Conservation (phyloP, 495 filamentous ascomycete species). For the Chlorociboria aeruginascens region DNA sequence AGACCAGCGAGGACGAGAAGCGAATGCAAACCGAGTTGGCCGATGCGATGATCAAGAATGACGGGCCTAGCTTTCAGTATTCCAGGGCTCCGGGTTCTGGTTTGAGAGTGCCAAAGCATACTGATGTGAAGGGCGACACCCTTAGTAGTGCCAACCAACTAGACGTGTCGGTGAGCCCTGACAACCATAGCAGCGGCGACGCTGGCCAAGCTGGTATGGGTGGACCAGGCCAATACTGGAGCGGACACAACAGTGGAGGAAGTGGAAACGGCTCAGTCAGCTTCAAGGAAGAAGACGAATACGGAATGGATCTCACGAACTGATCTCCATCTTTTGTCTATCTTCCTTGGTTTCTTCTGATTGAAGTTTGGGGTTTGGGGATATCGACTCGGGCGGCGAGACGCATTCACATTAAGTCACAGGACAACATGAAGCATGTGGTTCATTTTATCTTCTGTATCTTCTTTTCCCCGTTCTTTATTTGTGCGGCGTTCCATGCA, state of each 20-base stretch:
- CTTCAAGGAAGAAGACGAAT: conserved; percentile 91
- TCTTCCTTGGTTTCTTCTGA: neutral
- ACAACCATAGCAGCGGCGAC: conserved; percentile 45
- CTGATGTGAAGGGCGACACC: conserved; percentile 76
- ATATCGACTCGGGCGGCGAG: too few relatives aligned
- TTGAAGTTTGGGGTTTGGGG: too few relatives aligned
- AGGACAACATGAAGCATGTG: too few relatives aligned
- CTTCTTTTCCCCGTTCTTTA: conserved; percentile 18
- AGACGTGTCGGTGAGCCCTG: conserved; percentile 56
- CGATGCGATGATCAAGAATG: conserved; percentile 71
- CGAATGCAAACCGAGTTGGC: conserved; percentile 89
- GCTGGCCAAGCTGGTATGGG: conserved; percentile 35
- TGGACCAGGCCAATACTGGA: conserved; percentile 56
- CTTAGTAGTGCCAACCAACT: conserved; percentile 33
- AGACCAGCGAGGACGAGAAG: conserved; percentile 81
- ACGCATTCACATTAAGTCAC: too few relatives aligned
- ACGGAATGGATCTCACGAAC: conserved; percentile 62
- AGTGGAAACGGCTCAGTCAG: conserved; percentile 38
- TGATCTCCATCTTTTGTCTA: conserved; percentile 5
- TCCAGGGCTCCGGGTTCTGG: conserved; percentile 73
- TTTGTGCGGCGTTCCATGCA: conserved; percentile 16
- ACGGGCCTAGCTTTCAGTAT: conserved; percentile 61
- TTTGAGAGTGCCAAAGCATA: conserved; percentile 84
- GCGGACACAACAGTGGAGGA: conserved; percentile 50
- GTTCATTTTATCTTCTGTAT: conserved; percentile 9